phyloP scores from a whole-genome alignment of 768 basidiomycete genomes.

The Cantharellus anzutake region DNA sequence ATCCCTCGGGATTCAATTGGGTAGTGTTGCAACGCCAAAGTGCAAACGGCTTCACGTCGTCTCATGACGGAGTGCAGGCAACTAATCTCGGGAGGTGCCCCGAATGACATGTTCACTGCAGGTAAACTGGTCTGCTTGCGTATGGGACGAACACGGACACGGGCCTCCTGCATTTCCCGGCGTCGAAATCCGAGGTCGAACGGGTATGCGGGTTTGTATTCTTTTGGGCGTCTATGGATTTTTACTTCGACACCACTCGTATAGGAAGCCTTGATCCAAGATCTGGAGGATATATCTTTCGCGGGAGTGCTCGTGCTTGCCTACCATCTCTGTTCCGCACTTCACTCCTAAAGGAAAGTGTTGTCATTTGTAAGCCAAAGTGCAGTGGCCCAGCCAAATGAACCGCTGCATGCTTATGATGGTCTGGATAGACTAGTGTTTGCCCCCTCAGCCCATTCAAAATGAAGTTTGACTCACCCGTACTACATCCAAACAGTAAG shows the following conservation, averaged over 20 bases:
- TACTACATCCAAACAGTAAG: conserved; percentile 95
- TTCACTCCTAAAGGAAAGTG: no score
- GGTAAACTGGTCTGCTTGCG: conserved; percentile 17
- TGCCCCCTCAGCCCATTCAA: conserved; percentile 98
- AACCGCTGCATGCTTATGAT: neutral
- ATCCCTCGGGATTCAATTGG: no score
- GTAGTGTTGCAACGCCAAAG: no score
- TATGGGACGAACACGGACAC: neutral
- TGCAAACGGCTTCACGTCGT: conserved; percentile 68
- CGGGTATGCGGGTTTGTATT: neutral
- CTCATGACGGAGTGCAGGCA: conserved; percentile 91
- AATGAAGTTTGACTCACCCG: conserved; percentile 95
- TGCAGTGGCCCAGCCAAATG: conserved; percentile 16
- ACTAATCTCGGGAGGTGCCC: conserved; percentile 63
- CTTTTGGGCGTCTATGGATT: neutral
- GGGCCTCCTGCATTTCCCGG: conserved; percentile 19
- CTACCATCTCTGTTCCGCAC: no score
- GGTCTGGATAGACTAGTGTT: conserved; percentile 51
- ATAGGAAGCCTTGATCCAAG: conserved; percentile 89
- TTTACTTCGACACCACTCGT: conserved; percentile 11
- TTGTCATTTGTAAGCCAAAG: conserved; percentile 65
- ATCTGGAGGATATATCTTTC: conserved; percentile 88
- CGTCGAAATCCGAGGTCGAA: conserved; percentile 73
- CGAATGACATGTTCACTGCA: conserved; percentile 94
- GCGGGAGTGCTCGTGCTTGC: no score